Base-by-base conservation (phyloP, 371 early-diverging fungal species). In the Rhizopus arrhizus region DNA sequence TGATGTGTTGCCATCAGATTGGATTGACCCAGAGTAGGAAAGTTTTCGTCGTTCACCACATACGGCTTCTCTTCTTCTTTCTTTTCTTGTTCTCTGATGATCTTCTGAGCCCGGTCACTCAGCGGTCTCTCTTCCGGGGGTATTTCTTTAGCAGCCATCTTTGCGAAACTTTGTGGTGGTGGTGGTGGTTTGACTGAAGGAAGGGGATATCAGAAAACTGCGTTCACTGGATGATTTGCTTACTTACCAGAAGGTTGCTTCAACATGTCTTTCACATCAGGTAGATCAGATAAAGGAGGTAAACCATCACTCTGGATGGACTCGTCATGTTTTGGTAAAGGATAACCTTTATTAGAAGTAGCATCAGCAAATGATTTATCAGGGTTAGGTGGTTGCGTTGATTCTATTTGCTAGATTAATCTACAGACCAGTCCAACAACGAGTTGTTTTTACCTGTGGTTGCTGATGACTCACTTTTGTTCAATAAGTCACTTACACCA, bases 211-310 rank as follows among this genome's bases (percentile, higher is more conserved):
- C 10, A n/a, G 16, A 22, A 42, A 9, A 28, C n/a, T 53, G 33
- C 7, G 3, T 12, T 32, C 10, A 5, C 7, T 31, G 29, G 45
- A 31, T 6, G n/a, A 46, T 41, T 32, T 31, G 6, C 31, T 4
- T 31, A 10, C 13, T 49, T 59, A 65, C 63, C 63, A 10, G 74
- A 72, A 33, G 69, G 66, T 7, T 73, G 41, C 11, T 66, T 6
- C 10, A 75, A 47, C 75, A 78, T 72, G 38, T 78, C 78, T 33
- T 75, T 78, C 9, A 78, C 74, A 59, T 75, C 75, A 34, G 78
- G 78, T 42, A 75, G 31, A 32, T 56, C 53, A 8, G 75, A 75
- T 22, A 78, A 61, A 11, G 59, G 57, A 34, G 22, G 55, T 13
- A 35, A 22, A 41, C 42, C n/a, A 9, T 33, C 5, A 31, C 16